Evolutionary conservation across 768 basidiomycete species (phyloP).

Genomic region (Hydnomerulius pinastri): DNA sequence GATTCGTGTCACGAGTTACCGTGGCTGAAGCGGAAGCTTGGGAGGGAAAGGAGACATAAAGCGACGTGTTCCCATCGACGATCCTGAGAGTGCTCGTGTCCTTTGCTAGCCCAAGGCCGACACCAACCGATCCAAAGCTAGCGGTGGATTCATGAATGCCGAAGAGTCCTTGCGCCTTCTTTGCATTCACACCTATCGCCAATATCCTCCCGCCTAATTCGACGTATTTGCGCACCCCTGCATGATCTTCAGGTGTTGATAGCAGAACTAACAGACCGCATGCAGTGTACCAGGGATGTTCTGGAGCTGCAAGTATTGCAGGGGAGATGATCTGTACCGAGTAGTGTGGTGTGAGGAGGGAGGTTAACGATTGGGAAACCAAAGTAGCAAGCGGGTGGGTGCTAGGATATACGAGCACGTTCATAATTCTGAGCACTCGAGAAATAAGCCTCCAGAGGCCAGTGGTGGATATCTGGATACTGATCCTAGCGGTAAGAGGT

Average conservation of each 20-base stretch:
- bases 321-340: slow-evolving; percentile 71
- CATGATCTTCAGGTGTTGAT: slow-evolving; percentile 45
- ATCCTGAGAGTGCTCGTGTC: slow-evolving; percentile 29
- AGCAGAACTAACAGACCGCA: slow-evolving; percentile 86
- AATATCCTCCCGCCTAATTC: slow-evolving; percentile 71
- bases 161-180: slow-evolving; percentile 44
- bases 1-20: slow-evolving; percentile 6
- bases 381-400: slow-evolving; percentile 55
- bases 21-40: slow-evolving; percentile 8
- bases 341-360: slow-evolving; percentile 71
- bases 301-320: slow-evolving; percentile 52
- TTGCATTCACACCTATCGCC: slow-evolving; percentile 63
- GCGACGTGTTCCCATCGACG: slow-evolving; percentile 18
- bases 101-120: slow-evolving; percentile 33
- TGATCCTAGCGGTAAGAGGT: too few relatives aligned
- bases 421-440: slow-evolving; percentile 41
- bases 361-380: slow-evolving; percentile 50
- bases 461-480: too few relatives aligned
- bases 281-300: slow-evolving; percentile 73
- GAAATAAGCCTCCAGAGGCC: background rate
- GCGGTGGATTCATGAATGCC: slow-evolving; percentile 38
- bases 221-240: slow-evolving; percentile 60
- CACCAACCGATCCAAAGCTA: slow-evolving; percentile 38
- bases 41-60: slow-evolving; percentile 30
- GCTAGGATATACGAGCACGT: slow-evolving; percentile 75